These are phyloP conservation scores for Verbascum thapsus DNA, from an alignment of 257 asterid species.

Conservation along the genomic window DNA sequence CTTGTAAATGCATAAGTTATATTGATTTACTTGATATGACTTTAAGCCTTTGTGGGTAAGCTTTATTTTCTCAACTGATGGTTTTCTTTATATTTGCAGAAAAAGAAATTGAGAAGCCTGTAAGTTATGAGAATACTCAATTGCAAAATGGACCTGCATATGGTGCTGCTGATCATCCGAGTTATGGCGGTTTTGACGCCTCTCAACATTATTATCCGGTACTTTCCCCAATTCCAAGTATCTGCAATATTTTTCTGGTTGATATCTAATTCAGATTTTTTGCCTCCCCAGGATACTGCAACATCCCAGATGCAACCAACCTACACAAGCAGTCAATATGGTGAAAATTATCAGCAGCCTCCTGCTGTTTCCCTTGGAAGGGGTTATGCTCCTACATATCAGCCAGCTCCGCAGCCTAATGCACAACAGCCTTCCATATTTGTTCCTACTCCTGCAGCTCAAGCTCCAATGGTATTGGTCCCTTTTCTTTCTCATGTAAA, in stretches of 20 bases:
- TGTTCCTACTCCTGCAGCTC: slow-evolving; percentile 70
- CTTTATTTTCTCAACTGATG: slow-evolving; percentile 7
- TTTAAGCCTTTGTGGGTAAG: neutral
- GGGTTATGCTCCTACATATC: slow-evolving; percentile 63
- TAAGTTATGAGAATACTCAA: slow-evolving; percentile 37
- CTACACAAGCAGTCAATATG: slow-evolving; percentile 55
- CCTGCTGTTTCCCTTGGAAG: slow-evolving; percentile 41
- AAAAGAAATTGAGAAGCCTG: slow-evolving; percentile 33
- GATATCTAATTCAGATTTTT: slow-evolving; percentile 23
- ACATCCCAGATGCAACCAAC: slow-evolving; percentile 51
- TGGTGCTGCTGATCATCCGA: slow-evolving; percentile 42
- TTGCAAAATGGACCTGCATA: slow-evolving; percentile 38
- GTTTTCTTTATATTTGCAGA: slow-evolving; percentile 35
- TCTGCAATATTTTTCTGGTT: slow-evolving; percentile 10
- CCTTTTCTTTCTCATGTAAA: slow-evolving; percentile 27
- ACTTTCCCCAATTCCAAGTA: neutral
- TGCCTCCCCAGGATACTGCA: slow-evolving; percentile 52
- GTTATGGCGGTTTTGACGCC: slow-evolving; percentile 41
- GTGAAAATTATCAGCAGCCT: slow-evolving; percentile 65
- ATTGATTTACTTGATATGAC: too few species aligned
- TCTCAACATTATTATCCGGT: slow-evolving; percentile 54
- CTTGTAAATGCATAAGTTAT: slow-evolving; percentile 9
- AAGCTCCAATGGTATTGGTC: slow-evolving; percentile 52
- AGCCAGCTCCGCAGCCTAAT: slow-evolving; percentile 54
- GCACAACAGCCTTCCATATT: slow-evolving; percentile 62